A percentile compares a stretch with the other conserved stretches of the same genome.
Evolutionary conservation across 164 flowering plant species (phyloP).

Genomic region (Aristolochia fimbriata): DNA sequence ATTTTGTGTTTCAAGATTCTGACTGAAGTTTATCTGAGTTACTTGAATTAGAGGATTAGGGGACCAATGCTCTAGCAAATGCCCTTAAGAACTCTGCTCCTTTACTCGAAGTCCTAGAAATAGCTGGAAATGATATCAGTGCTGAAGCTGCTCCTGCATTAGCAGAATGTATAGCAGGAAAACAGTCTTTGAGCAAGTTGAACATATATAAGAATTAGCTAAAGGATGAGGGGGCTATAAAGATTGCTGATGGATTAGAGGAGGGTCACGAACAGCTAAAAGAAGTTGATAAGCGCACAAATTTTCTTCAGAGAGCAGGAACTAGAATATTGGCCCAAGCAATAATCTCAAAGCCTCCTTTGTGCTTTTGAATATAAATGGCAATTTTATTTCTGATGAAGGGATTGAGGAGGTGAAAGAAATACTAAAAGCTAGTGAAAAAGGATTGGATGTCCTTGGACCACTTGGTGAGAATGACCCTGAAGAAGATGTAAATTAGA

Average conservation of each 20-base stretch:
- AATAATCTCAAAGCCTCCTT: constrained; percentile 50
- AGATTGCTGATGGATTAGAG: constrained; percentile 42
- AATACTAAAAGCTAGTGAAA: constrained; percentile 31
- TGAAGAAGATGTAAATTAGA: no score
- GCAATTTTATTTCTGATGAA: constrained; percentile 78
- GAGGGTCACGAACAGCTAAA: constrained; percentile 34
- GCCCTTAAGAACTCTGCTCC: constrained; percentile 52
- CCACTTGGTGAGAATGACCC: constrained; percentile 83
- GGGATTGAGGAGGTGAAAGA: constrained; percentile 73
- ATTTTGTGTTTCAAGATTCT: constrained; percentile 29
- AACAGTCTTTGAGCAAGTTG: constrained; percentile 43
- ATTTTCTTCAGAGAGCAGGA: constrained; percentile 51
- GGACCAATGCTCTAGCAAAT: constrained; percentile 45
- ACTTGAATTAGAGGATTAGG: constrained; percentile 80
- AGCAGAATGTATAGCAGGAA: constrained; percentile 47
- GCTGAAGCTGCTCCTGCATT: constrained; percentile 42
- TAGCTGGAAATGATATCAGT: constrained; percentile 87
- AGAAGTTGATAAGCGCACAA: constrained; percentile 66
- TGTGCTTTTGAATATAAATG: constrained; percentile 50
- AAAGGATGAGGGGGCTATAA: constrained; percentile 61
- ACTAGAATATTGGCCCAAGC: constrained; percentile 54
- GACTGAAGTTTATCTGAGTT: constrained; percentile 57
- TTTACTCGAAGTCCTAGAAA: constrained; percentile 54
- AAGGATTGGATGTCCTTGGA: constrained; percentile 53
- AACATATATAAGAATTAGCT: constrained; percentile 73